A percentile compares a stretch with the other conserved stretches of the same genome.
phyloP scores from a whole-genome alignment of 139 green algal species.

The Closterium sp. region DNA sequence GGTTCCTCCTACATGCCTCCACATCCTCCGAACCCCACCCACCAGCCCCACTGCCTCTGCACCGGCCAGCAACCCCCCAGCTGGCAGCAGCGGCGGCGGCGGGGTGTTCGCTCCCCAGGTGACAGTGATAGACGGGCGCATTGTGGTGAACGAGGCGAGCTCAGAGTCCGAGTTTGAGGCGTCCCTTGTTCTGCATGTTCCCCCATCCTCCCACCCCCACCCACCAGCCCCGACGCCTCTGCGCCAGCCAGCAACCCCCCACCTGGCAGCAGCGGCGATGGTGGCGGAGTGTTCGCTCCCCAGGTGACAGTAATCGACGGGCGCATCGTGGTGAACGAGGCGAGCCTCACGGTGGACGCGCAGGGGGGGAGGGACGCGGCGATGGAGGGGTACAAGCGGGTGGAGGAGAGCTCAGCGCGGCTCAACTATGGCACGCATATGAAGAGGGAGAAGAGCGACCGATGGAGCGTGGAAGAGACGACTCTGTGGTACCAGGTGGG shows the following conservation, averaged over 20 bases:
- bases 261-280: background rate
- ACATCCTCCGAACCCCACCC: too few relatives aligned
- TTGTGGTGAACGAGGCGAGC: conserved; percentile 42
- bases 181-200: too few relatives aligned
- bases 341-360: conserved; percentile 1
- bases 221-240: too few relatives aligned
- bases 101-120: conserved; percentile 20
- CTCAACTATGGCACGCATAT: conserved; percentile 51
- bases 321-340: conserved; percentile 44
- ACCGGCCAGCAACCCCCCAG: too few relatives aligned
- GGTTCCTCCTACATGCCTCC: background rate
- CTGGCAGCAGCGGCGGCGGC: too few relatives aligned
- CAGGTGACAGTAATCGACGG: conserved; percentile 46
- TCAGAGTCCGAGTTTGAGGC: too few relatives aligned
- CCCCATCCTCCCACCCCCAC: too few relatives aligned
- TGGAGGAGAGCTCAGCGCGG: conserved; percentile 39
- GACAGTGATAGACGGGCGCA: conserved; percentile 38
- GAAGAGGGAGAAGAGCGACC: conserved; percentile 23
- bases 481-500: conserved; percentile 53
- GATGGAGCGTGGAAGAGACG: conserved; percentile 54
- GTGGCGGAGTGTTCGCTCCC: background rate
- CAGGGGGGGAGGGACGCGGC: background rate
- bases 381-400: conserved; percentile 14
- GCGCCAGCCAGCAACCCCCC: too few relatives aligned
- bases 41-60: too few relatives aligned